A percentile compares a stretch with the other conserved stretches of the same genome.
Conservation (phyloP, 805 yeast genomes). For the Suhomyces xylopsoci region DNA sequence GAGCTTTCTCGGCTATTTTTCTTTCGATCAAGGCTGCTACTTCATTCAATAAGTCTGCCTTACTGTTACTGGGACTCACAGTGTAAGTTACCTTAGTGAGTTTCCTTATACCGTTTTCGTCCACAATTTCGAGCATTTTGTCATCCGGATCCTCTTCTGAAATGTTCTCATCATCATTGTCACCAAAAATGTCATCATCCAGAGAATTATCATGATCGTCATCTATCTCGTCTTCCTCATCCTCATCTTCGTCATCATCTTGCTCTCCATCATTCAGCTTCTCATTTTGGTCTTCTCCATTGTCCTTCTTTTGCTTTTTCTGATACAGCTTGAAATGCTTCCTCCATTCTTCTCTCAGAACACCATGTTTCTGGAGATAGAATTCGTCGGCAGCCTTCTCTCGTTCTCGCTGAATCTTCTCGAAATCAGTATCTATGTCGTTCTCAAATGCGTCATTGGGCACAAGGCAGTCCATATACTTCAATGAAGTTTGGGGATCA, state of each 20-base stretch:
- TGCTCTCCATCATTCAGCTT: slow-evolving; percentile 5
- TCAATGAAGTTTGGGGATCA: slow-evolving; percentile 25
- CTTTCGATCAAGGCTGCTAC: slow-evolving; percentile 16
- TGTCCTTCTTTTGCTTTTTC: not conserved
- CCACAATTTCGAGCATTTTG: slow-evolving; percentile 4
- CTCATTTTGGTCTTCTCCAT: slow-evolving; percentile 2
- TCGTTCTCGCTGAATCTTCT: not conserved
- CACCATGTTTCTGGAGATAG: not conserved
- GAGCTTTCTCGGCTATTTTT: slow-evolving; percentile 8
- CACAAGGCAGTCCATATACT: slow-evolving; percentile 20
- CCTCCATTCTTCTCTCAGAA: not conserved
- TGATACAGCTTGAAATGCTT: not conserved
- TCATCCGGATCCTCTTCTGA: slow-evolving; percentile 6
- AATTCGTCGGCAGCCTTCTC: not conserved
- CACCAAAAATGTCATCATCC: not conserved
- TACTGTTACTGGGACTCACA: slow-evolving; percentile 16
- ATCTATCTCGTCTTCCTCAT: slow-evolving; percentile 6
- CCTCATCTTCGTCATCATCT: slow-evolving; percentile 9
- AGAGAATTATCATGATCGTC: not conserved
- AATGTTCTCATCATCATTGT: slow-evolving; percentile 5
- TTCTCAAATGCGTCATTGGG: slow-evolving; percentile 3
- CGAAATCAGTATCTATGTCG: slow-evolving; percentile 10
- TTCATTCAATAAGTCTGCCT: slow-evolving; percentile 21
- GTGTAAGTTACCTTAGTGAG: not conserved
- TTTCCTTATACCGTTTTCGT: not conserved